Conservation (phyloP, 2,329 filamentous ascomycete genomes). For the Samsoniella hepiali region DNA sequence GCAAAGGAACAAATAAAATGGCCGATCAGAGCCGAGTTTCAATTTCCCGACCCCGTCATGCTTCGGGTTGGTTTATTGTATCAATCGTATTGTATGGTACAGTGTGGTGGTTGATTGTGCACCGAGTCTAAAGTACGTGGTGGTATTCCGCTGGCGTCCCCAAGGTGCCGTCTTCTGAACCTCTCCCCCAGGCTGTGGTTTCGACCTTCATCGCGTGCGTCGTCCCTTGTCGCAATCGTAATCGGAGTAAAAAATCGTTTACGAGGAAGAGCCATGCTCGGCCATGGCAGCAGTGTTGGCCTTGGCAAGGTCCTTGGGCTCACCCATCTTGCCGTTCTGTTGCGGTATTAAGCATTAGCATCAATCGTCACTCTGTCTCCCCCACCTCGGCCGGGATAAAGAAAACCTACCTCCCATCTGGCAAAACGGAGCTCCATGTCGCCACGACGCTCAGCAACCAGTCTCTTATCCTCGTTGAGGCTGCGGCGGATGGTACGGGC, state of each 20-base stretch:
- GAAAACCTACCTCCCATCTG: constrained; percentile 80
- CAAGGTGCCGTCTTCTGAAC: constrained; percentile 5
- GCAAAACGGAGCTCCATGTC: constrained; percentile 85
- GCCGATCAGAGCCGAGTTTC: background rate
- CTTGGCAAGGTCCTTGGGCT: constrained; percentile 66
- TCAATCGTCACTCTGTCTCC: constrained; percentile 17
- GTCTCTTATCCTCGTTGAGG: constrained; percentile 91
- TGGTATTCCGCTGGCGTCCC: constrained; percentile 14
- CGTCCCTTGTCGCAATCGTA: constrained; percentile 1
- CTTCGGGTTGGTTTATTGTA: constrained; percentile 17
- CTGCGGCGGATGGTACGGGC: constrained; percentile 93
- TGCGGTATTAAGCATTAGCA: constrained; percentile 35
- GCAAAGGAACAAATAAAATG: constrained; percentile 5
- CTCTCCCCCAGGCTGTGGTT: constrained; percentile 4
- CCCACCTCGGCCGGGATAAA: constrained; percentile 1
- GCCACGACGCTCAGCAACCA: constrained; percentile 83
- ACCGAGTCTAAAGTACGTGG: constrained; percentile 19
- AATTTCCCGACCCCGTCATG: background rate
- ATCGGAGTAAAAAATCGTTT: constrained; percentile 22
- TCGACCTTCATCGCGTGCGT: constrained; percentile 11
- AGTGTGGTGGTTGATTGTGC: constrained; percentile 11
- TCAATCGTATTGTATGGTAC: constrained; percentile 20
- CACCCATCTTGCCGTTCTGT: constrained; percentile 95
- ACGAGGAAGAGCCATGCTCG: constrained; percentile 38
- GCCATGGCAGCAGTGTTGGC: constrained; percentile 46